Evolutionary conservation across 1,284 basidiomycete genomes (phyloP).

Genomic region (Moniliella sp.): DNA sequence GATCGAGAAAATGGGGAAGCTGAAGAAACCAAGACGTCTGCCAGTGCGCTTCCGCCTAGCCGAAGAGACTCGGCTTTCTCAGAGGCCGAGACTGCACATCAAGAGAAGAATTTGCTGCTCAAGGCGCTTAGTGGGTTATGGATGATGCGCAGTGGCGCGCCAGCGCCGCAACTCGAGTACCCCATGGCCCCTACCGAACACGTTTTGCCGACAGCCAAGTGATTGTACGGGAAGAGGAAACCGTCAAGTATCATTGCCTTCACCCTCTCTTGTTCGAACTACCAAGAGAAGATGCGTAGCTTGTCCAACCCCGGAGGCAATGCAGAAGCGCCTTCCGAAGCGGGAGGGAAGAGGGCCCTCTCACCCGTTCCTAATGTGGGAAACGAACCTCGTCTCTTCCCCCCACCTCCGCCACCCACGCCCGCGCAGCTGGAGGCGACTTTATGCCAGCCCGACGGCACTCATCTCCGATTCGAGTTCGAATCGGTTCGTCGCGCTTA

Average conservation of each 20-base stretch:
- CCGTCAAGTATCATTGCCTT: conserved; percentile 94
- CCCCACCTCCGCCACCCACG: too few relatives aligned
- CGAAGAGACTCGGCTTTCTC: conserved; percentile 19
- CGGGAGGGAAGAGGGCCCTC: too few relatives aligned
- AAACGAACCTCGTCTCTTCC: too few relatives aligned
- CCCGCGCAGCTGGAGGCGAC: conserved; percentile 11
- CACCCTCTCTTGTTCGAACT: conserved; percentile 69
- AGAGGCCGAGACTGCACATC: conserved; percentile 38
- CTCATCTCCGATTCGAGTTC: conserved; percentile 31
- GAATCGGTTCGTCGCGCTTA: conserved; percentile 58
- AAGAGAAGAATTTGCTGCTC: conserved; percentile 55
- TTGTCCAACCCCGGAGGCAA: conserved; percentile 8
- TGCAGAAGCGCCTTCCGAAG: conserved; percentile 4
- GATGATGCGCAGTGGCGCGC: conserved; percentile 39
- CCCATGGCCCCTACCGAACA: conserved; percentile 36
- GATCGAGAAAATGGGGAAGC: too few relatives aligned
- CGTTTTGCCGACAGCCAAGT: conserved; percentile 86
- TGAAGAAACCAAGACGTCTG: too few relatives aligned
- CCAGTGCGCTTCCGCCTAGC: too few relatives aligned
- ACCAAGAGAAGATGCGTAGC: conserved; percentile 35
- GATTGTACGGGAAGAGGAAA: conserved; percentile 84
- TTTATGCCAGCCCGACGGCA: conserved; percentile 18
- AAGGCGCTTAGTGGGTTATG: conserved; percentile 59
- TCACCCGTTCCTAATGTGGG: too few relatives aligned
- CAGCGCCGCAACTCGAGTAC: conserved; percentile 39